phyloP scores from a whole-genome alignment of 192 early-diverging fungal genomes.

The Umbelopsis sp. region DNA sequence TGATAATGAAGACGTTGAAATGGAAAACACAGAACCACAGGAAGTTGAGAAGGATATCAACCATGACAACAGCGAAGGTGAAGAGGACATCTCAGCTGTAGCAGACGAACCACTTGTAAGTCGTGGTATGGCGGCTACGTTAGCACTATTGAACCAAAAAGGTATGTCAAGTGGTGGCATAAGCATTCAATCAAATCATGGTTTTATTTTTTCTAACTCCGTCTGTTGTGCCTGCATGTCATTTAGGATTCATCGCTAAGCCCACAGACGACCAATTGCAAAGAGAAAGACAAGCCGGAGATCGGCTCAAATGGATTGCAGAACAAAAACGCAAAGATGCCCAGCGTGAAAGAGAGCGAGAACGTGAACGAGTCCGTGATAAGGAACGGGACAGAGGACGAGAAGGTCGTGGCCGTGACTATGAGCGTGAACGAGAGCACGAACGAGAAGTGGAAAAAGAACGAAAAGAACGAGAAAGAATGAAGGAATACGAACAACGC shows the following conservation, averaged over 20 bases:
- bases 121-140: slow-evolving; percentile 78
- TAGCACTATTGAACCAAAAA: slow-evolving; percentile 80
- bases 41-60: neutral
- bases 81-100: slow-evolving; percentile 27
- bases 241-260: slow-evolving; percentile 35
- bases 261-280: slow-evolving; percentile 67
- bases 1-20: slow-evolving; percentile 12
- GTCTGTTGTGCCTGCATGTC: neutral
- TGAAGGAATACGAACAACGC: slow-evolving; percentile 76
- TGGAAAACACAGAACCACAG: neutral
- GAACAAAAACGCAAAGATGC: slow-evolving; percentile 67
- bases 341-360: slow-evolving; percentile 59
- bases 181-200: neutral
- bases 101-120: slow-evolving; percentile 83
- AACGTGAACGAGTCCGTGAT: slow-evolving; percentile 35
- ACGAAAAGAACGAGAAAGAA: slow-evolving; percentile 59
- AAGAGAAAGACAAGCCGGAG: slow-evolving; percentile 60
- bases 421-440: slow-evolving; percentile 26
- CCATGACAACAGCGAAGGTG: neutral
- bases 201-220: neutral
- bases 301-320: slow-evolving; percentile 70
- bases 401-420: neutral
- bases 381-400: slow-evolving; percentile 41
- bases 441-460: slow-evolving; percentile 54
- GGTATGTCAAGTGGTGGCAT: slow-evolving; percentile 65